Conservation (phyloP, 805 yeast genomes). For the Zygoascus flipseniorum region DNA sequence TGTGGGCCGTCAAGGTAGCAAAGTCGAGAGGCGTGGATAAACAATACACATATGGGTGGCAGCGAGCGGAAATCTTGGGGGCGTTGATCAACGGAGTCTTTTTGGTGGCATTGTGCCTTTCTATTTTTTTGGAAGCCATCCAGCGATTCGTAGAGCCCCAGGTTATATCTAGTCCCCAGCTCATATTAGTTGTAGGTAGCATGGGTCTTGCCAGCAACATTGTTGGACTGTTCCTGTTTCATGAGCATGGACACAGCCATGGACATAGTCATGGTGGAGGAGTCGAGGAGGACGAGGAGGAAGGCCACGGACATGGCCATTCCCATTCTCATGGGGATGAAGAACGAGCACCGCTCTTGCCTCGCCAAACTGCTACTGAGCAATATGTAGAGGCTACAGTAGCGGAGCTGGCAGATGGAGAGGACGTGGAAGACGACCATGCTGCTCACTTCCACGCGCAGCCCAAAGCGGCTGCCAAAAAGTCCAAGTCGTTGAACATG, state of each 20-base stretch:
- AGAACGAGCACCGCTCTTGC: not conserved
- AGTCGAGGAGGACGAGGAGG: constrained; percentile 20
- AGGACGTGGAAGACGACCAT: constrained; percentile 15
- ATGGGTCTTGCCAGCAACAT: constrained; percentile 79
- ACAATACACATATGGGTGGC: constrained; percentile 94
- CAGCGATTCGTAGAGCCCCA: constrained; percentile 82
- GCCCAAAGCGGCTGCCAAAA: constrained; percentile 18
- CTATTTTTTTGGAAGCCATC: constrained; percentile 86
- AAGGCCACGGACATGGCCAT: constrained; percentile 3
- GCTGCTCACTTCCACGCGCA: constrained; percentile 26
- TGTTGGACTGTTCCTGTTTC: constrained; percentile 79
- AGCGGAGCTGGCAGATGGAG: not conserved
- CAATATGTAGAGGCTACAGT: not conserved
- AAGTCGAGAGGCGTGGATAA: constrained; percentile 75
- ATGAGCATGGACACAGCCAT: constrained; percentile 48
- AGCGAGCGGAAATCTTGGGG: constrained; percentile 93
- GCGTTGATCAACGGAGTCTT: constrained; percentile 93
- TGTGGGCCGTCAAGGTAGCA: constrained; percentile 94
- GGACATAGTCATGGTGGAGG: constrained; percentile 18
- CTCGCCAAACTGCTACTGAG: not conserved
- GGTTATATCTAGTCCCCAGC: constrained; percentile 68
- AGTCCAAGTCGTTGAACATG: constrained; percentile 77
- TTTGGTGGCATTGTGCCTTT: constrained; percentile 80
- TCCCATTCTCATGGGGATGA: constrained; percentile 5
- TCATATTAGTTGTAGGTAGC: constrained; percentile 72